A percentile compares a stretch with the other conserved stretches of the same genome.
These are phyloP conservation scores for Rhodotorula sp. DNA, from an alignment of 1,284 basidiomycete genomes.

Conservation along the genomic window DNA sequence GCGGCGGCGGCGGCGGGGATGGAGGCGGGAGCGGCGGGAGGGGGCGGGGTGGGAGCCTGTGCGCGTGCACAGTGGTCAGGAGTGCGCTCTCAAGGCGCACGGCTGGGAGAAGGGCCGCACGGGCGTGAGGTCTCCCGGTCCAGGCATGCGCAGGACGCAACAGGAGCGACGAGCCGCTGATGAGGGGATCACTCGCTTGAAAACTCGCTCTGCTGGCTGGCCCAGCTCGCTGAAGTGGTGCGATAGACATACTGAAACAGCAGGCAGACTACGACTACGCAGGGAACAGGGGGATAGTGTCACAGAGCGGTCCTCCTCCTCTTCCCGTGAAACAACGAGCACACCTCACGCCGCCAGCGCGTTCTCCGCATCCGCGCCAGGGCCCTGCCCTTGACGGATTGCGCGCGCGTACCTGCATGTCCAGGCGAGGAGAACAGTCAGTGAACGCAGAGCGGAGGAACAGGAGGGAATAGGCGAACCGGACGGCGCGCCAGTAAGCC, in stretches of 20 bases:
- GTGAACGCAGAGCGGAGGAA: background rate
- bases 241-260: background rate
- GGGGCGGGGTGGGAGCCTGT: slow-evolving; percentile 9
- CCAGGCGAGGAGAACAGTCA: background rate
- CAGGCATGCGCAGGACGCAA: background rate
- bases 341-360: slow-evolving; percentile 10
- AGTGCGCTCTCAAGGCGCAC: background rate
- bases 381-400: slow-evolving; percentile 25
- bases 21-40: background rate
- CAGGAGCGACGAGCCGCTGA: background rate
- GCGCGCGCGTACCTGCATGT: slow-evolving; percentile 27
- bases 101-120: background rate
- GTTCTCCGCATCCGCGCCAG: slow-evolving; percentile 19
- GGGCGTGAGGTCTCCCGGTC: slow-evolving; percentile 9
- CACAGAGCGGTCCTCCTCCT: background rate
- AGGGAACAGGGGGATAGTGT: background rate
- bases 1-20: background rate
- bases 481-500: slow-evolving; percentile 40
- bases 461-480: slow-evolving; percentile 10
- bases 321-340: background rate
- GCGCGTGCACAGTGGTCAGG: background rate
- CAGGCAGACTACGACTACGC: background rate
- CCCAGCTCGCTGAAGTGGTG: no score
- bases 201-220: no score
- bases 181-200: background rate